Evolutionary conservation across 2,329 filamentous ascomycete species (phyloP).

Genomic region (Chaetomium olivaceum): DNA sequence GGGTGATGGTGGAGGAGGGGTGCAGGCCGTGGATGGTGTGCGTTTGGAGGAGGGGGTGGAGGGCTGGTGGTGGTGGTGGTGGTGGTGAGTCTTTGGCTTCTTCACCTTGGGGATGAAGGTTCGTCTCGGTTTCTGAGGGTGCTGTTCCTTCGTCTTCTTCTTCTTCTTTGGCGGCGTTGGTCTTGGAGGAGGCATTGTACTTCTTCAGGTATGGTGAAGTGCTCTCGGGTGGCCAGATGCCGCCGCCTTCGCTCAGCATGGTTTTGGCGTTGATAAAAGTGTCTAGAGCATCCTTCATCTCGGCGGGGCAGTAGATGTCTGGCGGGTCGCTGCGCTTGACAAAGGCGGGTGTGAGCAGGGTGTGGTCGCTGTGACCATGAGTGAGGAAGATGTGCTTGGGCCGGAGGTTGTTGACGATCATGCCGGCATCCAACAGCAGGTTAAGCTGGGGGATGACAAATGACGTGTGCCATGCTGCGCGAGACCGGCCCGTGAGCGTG

Average conservation of each 20-base stretch:
- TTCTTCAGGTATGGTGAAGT: slow-evolving; percentile 20
- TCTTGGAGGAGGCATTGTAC: slow-evolving; percentile 14
- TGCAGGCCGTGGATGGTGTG: slow-evolving; percentile 44
- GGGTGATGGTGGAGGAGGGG: slow-evolving; percentile 40
- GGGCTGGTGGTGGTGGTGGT: not conserved
- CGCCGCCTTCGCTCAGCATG: slow-evolving; percentile 46
- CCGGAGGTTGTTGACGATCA: slow-evolving; percentile 47
- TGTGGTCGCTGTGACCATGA: slow-evolving; percentile 52
- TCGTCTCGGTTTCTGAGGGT: not conserved
- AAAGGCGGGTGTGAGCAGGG: slow-evolving; percentile 46
- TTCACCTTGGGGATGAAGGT: not conserved
- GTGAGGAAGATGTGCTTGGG: slow-evolving; percentile 54
- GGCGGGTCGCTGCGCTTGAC: slow-evolving; percentile 48
- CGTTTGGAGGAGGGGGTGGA: slow-evolving; percentile 41
- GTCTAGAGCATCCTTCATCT: slow-evolving; percentile 44
- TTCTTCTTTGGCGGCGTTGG: slow-evolving; percentile 20
- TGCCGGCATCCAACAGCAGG: slow-evolving; percentile 51
- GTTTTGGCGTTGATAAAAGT: slow-evolving; percentile 44
- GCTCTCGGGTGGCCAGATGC: slow-evolving; percentile 32
- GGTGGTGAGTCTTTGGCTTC: not conserved
- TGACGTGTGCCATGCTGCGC: slow-evolving; percentile 54
- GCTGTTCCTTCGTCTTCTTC: too few species aligned
- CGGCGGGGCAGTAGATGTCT: slow-evolving; percentile 47
- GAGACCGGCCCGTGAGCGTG: slow-evolving; percentile 49
- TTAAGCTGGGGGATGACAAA: slow-evolving; percentile 53